phyloP scores from a whole-genome alignment of 768 basidiomycete genomes.

The Suillus discolor region DNA sequence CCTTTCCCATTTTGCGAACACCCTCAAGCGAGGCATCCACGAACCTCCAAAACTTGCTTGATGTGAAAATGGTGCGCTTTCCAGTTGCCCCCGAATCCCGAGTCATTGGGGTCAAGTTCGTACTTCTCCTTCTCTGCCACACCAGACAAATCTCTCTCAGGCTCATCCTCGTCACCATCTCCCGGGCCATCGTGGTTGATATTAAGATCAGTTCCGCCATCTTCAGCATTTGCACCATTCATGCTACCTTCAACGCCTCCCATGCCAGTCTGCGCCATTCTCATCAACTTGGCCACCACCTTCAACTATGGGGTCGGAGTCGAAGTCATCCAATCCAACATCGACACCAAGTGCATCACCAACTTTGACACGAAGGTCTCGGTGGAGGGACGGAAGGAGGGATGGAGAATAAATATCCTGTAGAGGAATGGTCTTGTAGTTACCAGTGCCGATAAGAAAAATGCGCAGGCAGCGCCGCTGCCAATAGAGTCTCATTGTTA shows the following conservation, averaged over 20 bases:
- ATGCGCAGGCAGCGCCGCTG: constrained; percentile 4
- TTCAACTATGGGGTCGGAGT: neutral
- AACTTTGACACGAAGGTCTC: neutral
- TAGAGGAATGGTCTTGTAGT: neutral
- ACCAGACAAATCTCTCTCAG: neutral
- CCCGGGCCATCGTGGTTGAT: neutral
- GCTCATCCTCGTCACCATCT: neutral
- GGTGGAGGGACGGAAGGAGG: neutral
- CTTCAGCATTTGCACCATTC: neutral
- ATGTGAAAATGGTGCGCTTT: neutral
- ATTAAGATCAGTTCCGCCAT: no score
- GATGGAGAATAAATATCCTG: neutral
- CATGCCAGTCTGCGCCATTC: neutral
- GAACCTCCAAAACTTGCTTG: constrained; percentile 7
- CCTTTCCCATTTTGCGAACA: neutral
- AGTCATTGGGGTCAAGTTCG: neutral
- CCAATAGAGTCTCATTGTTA: neutral
- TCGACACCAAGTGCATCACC: neutral
- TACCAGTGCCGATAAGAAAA: neutral
- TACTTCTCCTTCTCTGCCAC: no score
- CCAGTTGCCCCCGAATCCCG: neutral
- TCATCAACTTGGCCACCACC: neutral
- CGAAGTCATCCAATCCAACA: neutral
- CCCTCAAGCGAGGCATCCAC: neutral
- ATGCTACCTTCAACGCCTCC: neutral